A percentile compares a stretch with the other conserved stretches of the same genome.
Conservation (phyloP, 768 basidiomycete species). For the Neoboletus subvelutipes region DNA sequence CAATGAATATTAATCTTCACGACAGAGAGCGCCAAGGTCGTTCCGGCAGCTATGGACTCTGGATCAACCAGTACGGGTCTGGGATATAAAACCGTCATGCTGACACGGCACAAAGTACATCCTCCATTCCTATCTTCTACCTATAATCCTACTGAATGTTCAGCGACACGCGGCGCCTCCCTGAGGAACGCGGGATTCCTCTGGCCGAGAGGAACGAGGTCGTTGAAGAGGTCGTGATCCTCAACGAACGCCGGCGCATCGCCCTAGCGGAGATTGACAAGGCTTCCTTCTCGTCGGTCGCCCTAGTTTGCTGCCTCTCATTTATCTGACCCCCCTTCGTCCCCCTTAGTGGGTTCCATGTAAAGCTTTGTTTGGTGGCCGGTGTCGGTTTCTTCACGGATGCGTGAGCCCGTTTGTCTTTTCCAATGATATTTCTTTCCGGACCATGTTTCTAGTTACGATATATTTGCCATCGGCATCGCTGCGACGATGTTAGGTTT, state of each 20-base stretch:
- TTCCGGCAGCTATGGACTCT: too few species aligned
- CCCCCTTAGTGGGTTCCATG: constrained; percentile 67
- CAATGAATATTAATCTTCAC: not conserved
- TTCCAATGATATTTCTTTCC: not conserved
- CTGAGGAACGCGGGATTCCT: not conserved
- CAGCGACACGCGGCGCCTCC: not conserved
- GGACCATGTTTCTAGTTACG: constrained; percentile 40
- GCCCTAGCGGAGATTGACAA: constrained; percentile 1
- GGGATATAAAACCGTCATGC: not conserved
- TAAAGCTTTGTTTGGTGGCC: constrained; percentile 62
- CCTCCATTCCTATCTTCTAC: not conserved
- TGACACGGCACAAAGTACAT: not conserved
- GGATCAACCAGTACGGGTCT: not conserved
- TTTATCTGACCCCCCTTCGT: constrained; percentile 30
- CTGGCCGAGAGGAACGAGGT: not conserved
- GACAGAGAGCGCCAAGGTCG: not conserved
- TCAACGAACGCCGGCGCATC: constrained; percentile 1
- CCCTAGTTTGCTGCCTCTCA: not conserved
- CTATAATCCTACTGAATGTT: not conserved
- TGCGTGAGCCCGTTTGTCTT: constrained; percentile 42
- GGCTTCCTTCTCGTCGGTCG: not conserved
- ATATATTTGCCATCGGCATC: constrained; percentile 87
- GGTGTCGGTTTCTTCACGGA: constrained; percentile 91
- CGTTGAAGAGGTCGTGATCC: not conserved
- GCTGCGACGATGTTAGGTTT: constrained; percentile 78